Evolutionary conservation across 2,329 filamentous ascomycete species (phyloP), one percentile per base, ranked within the genome.

Genomic region (Penicillium occitanis): DNA sequence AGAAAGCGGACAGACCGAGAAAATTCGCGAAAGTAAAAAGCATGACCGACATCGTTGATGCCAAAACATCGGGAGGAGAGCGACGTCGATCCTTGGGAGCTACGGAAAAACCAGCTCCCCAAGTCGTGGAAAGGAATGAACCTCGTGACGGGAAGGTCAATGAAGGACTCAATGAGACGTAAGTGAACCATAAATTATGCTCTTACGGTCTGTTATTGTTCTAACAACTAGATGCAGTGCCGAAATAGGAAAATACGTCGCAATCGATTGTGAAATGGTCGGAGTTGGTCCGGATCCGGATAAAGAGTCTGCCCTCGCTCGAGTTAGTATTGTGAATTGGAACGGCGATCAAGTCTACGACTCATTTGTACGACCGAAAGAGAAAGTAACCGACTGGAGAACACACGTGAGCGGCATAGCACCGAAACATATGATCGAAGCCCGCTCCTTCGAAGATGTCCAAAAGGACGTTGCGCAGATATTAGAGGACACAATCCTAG

Each of bases 201-300:
- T n/a, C 28, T n/a, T 70, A 72, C 64, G 8, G 13, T 33, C 44
- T 8, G 2, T 19, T 30, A 44, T 5, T 25, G 40, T 55, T 61
- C 73, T 64, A 14, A n/a, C 40, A 11, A 37, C n/a, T 48, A 37
- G 17, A 44, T 77, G 81, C 28, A 86, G 84, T 5, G 80, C 90
- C 42, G 87, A 92, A 63, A 81, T 93, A 22, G 95, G 94, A 61
- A 96, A 95, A 83, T 99, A 96, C 76, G 81, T 99, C 50, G 91
- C 91, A 22, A 87, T 99, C 57, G 95, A 99, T 81, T 99, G 95
- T 78, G 95, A 99, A 80, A 99, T 99, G 95, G 95, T 99, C 30
- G 95, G 94, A 58, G 87, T 96, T 0, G 86, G 87, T 0, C 80
- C 79, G 2, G 77, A 81, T 78, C 87, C 86, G 2, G 87, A 87